phyloP scores from a whole-genome alignment of 2,329 filamentous ascomycete genomes.

The Bipolaris zeicola region DNA sequence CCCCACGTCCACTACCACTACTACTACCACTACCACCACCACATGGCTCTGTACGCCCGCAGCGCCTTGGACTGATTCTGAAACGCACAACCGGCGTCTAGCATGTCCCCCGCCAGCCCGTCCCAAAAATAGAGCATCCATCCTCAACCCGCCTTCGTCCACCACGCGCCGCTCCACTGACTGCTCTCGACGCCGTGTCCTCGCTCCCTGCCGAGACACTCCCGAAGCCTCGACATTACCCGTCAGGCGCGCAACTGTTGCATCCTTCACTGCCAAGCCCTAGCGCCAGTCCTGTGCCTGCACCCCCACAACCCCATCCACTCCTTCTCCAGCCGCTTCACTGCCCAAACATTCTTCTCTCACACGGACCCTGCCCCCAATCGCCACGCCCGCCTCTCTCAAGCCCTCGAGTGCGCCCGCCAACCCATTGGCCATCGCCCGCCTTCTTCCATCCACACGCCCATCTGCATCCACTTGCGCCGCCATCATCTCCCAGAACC shows the following conservation, averaged over 20 bases:
- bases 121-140: slow-evolving; percentile 38
- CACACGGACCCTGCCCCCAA: slow-evolving; percentile 26
- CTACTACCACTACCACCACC: neutral
- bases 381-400: slow-evolving; percentile 24
- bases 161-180: slow-evolving; percentile 20
- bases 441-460: slow-evolving; percentile 29
- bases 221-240: slow-evolving; percentile 14
- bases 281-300: slow-evolving; percentile 40
- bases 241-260: slow-evolving; percentile 23
- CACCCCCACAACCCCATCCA: slow-evolving; percentile 33
- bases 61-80: slow-evolving; percentile 26
- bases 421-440: slow-evolving; percentile 35
- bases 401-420: slow-evolving; percentile 30
- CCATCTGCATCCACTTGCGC: slow-evolving; percentile 19
- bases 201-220: slow-evolving; percentile 15
- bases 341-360: slow-evolving; percentile 35
- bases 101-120: slow-evolving; percentile 27
- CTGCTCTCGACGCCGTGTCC: neutral
- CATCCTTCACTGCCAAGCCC: slow-evolving; percentile 45
- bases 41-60: slow-evolving; percentile 14
- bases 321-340: slow-evolving; percentile 44
- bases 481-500: slow-evolving; percentile 24
- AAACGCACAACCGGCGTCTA: slow-evolving; percentile 39
- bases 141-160: slow-evolving; percentile 20
- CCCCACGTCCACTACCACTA: neutral